Conservation (phyloP, 768 basidiomycete species). For the Mrakia blollopis region DNA sequence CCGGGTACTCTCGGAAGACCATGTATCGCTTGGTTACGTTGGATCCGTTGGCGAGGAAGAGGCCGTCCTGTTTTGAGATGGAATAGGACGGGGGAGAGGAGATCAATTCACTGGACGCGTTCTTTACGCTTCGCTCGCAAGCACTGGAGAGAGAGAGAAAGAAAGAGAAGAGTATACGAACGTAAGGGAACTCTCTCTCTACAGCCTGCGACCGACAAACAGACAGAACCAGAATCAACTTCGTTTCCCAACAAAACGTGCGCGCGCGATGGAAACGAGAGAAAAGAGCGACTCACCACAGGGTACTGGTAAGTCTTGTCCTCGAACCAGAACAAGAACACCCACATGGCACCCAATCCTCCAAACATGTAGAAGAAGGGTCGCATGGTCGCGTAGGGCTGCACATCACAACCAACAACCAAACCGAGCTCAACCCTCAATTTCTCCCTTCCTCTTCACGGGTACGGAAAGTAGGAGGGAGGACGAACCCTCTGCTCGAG, state of each 20-base stretch:
- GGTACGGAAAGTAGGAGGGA: background rate
- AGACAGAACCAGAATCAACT: too few relatives aligned
- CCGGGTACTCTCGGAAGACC: slow-evolving; percentile 20
- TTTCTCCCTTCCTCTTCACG: background rate
- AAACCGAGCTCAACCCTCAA: background rate
- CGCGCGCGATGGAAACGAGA: background rate
- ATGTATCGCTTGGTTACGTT: background rate
- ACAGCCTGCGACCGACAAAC: background rate
- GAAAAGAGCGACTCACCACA: background rate
- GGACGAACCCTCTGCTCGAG: background rate
- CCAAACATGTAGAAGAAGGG: background rate
- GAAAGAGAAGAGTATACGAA: background rate
- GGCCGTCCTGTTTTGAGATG: slow-evolving; percentile 3
- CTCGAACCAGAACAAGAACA: background rate
- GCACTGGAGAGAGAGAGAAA: background rate
- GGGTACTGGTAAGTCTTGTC: background rate
- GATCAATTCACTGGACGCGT: background rate
- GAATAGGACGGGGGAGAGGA: background rate
- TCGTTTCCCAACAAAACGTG: too few relatives aligned
- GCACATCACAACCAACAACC: too few relatives aligned
- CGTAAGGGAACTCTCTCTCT: slow-evolving; percentile 26
- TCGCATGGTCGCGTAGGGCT: background rate
- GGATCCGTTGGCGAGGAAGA: background rate
- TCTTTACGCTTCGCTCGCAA: background rate
- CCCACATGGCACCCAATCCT: background rate